Percentiles rank a stretch among this genome's conserved stretches.
Evolutionary conservation across 371 early-diverging fungal species (phyloP).

Genomic region (Parasitella parasitica): DNA sequence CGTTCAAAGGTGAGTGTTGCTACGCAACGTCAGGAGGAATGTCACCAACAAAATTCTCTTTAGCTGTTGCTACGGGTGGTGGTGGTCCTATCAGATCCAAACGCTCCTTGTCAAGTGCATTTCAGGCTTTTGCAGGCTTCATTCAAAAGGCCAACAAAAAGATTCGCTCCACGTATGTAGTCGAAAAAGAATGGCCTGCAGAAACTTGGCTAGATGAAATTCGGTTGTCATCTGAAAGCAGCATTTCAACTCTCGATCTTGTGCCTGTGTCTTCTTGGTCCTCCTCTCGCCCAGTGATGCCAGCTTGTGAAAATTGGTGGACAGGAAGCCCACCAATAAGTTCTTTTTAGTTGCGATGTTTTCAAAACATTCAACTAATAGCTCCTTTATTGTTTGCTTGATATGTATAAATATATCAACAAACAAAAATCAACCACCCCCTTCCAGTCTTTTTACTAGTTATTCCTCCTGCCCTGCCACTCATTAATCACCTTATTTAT

Average conservation of each 20-base stretch:
- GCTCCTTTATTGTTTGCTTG: not conserved
- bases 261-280: not conserved
- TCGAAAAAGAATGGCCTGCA: constrained; percentile 1
- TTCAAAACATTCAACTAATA: not conserved
- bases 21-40: too few relatives aligned
- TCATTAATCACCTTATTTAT: not conserved
- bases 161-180: not conserved
- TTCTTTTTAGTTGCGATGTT: not conserved
- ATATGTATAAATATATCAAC: not conserved
- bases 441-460: not conserved
- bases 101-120: constrained; percentile 10
- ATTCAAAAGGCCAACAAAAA: constrained; percentile 15
- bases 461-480: not conserved
- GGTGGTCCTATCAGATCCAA: constrained; percentile 5
- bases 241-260: not conserved
- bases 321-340: constrained; percentile 11
- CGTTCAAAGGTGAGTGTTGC: not conserved
- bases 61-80: not conserved
- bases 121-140: constrained; percentile 17
- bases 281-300: not conserved
- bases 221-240: constrained; percentile 1
- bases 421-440: not conserved
- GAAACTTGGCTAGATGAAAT: constrained; percentile 12
- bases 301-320: constrained; percentile 17
- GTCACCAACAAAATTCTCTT: not conserved